Conservation (phyloP, 73 alveolate genomes). For the Paramecium sexaurelia region DNA sequence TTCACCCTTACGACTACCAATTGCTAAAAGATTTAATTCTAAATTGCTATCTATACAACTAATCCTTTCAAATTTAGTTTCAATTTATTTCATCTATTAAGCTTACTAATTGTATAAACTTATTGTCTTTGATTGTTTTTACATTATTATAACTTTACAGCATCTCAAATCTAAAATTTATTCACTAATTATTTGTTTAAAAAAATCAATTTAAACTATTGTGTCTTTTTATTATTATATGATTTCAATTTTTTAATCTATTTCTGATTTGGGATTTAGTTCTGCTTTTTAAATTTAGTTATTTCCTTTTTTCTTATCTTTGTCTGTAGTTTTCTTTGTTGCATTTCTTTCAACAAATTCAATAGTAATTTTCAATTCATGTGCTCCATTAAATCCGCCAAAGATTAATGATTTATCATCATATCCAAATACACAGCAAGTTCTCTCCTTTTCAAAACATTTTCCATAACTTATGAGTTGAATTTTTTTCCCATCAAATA, state of each 20-base stretch:
- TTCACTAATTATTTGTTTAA: not conserved
- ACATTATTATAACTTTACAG: not conserved
- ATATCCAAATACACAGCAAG: not conserved
- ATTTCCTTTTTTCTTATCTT: not conserved
- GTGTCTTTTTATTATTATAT: not conserved
- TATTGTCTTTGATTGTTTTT: not conserved
- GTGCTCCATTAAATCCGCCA: not conserved
- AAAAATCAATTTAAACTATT: not conserved
- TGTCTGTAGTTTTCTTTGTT: not conserved
- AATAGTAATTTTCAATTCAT: not conserved
- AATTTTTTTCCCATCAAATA: not conserved
- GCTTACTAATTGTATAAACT: not conserved
- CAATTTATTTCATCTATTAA: not conserved
- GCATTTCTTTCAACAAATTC: not conserved
- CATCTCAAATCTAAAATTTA: not conserved
- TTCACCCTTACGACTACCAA: not conserved
- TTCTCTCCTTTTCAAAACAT: not conserved
- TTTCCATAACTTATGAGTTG: not conserved
- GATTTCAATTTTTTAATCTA: not conserved
- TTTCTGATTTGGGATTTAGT: not conserved
- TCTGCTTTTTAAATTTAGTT: not conserved
- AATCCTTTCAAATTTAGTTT: not conserved
- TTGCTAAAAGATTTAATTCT: not conserved
- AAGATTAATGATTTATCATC: not conserved
- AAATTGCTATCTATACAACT: not conserved